These are phyloP conservation scores for Castanopsis chinensis DNA, from an alignment of 306 rosid genomes.

Conservation along the genomic window DNA sequence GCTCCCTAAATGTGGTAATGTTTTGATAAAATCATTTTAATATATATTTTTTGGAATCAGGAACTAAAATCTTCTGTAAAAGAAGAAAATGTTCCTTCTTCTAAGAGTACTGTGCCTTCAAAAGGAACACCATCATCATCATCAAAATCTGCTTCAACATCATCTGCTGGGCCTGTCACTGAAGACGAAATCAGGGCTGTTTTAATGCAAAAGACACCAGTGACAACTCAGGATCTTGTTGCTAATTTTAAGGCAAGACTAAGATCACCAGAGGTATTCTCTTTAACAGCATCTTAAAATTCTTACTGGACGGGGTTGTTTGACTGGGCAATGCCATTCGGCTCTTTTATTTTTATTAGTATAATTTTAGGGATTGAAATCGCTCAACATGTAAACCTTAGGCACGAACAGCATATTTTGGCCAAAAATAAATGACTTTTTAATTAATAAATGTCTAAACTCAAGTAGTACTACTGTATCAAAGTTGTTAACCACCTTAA, in stretches of 20 bases:
- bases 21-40: neutral
- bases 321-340: conserved; percentile 1
- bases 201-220: conserved; percentile 71
- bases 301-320: conserved; percentile 9
- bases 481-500: too few relatives aligned
- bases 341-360: neutral
- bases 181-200: conserved; percentile 94
- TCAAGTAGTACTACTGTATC: too few relatives aligned
- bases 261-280: conserved; percentile 60
- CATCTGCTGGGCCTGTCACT: conserved; percentile 73
- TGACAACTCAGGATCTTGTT: conserved; percentile 92
- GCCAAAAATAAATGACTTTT: too few relatives aligned
- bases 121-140: conserved; percentile 50
- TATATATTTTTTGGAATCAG: conserved; percentile 33
- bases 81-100: conserved; percentile 47
- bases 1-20: neutral
- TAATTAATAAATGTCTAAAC: too few relatives aligned
- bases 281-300: conserved; percentile 1
- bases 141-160: conserved; percentile 39
- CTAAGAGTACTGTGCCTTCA: conserved; percentile 51
- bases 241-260: conserved; percentile 83
- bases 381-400: too few relatives aligned
- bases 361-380: too few relatives aligned
- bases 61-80: conserved; percentile 56
- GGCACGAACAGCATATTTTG: too few relatives aligned